Conservation (phyloP, 148 eudicot species). For the Silene conica region DNA sequence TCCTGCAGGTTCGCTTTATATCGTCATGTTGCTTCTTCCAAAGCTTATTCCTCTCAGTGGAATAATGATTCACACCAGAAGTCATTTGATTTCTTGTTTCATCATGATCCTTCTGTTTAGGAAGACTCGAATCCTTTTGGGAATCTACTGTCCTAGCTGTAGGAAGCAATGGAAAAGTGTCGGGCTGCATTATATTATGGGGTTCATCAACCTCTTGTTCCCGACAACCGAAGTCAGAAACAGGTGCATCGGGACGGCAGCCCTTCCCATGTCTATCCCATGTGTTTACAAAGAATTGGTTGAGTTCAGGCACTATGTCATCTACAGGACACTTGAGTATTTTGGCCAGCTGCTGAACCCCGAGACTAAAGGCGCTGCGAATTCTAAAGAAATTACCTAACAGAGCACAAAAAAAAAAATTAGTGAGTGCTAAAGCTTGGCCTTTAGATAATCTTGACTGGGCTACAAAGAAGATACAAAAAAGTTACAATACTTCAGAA, state of each 20-base stretch:
- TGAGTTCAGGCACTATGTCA: conserved; percentile 39
- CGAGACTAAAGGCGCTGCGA: conserved; percentile 59
- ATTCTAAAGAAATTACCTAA: conserved; percentile 67
- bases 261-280: conserved; percentile 55
- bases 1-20: conserved; percentile 23
- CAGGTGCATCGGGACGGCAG: conserved; percentile 38
- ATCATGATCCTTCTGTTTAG: conserved; percentile 15
- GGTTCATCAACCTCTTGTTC: conserved; percentile 16
- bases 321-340: conserved; percentile 45
- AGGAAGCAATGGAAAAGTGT: conserved; percentile 12
- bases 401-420: neutral
- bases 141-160: conserved; percentile 9
- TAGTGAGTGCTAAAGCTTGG: neutral
- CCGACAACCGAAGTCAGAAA: neutral
- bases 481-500: neutral
- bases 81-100: conserved; percentile 14
- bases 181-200: conserved; percentile 11
- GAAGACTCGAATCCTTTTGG: conserved; percentile 16
- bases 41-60: conserved; percentile 13
- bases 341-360: conserved; percentile 48
- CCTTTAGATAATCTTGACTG: neutral
- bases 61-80: conserved; percentile 18
- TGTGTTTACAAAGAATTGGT: conserved; percentile 53
- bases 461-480: conserved; percentile 1
- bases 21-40: conserved; percentile 27